phyloP scores from a whole-genome alignment of 140 eudicot genomes.

The Stevia rebaudiana region DNA sequence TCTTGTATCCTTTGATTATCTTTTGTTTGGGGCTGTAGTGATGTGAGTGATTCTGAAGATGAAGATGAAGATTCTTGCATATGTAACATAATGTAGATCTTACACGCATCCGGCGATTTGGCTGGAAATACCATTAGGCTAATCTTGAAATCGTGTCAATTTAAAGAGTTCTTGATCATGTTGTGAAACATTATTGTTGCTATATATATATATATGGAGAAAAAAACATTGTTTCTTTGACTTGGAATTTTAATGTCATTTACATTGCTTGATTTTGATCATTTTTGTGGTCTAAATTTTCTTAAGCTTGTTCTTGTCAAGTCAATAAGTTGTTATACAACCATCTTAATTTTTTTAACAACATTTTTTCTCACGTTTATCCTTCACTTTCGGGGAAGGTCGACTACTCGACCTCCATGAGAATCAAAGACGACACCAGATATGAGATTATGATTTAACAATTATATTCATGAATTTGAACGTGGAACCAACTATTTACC shows the following conservation, averaged over 20 bases:
- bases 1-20: constrained; percentile 3
- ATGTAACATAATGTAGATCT: constrained; percentile 57
- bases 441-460: too few relatives aligned
- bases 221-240: not conserved
- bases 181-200: constrained; percentile 13
- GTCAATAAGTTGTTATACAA: not conserved
- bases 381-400: too few relatives aligned
- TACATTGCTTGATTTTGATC: not conserved
- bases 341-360: too few relatives aligned
- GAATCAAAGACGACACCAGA: too few relatives aligned
- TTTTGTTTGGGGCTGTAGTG: constrained; percentile 37
- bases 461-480: too few relatives aligned
- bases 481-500: too few relatives aligned
- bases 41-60: constrained; percentile 51
- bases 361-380: too few relatives aligned
- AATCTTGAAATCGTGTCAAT: constrained; percentile 11
- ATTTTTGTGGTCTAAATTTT: not conserved
- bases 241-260: not conserved
- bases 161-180: constrained; percentile 15
- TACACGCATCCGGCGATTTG: constrained; percentile 16
- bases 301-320: not conserved
- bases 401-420: too few relatives aligned
- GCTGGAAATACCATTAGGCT: constrained; percentile 25
- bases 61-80: constrained; percentile 58
- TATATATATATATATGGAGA: constrained; percentile 5